Percentiles rank a stretch among this genome's conserved stretches.
These are phyloP conservation scores for Brassica nigra DNA, from an alignment of 345 rosid genomes.

Conservation along the genomic window DNA sequence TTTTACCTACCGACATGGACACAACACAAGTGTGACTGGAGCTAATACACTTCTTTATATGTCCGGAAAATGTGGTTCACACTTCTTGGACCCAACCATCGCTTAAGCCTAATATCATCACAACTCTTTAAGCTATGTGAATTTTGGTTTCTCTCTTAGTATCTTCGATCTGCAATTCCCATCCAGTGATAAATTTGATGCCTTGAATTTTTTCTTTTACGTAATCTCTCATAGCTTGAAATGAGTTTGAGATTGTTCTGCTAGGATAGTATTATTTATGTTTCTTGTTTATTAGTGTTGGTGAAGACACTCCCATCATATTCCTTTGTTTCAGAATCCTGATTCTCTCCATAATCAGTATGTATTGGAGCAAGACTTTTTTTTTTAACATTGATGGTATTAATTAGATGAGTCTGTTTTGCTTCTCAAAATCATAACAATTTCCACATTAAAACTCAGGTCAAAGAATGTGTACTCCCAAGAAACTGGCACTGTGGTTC, in stretches of 20 bases:
- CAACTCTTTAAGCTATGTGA: too few species aligned
- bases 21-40: conserved; percentile 50
- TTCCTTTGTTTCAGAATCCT: background rate
- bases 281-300: background rate
- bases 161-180: background rate
- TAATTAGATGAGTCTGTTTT: background rate
- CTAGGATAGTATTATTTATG: background rate
- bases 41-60: conserved; percentile 74
- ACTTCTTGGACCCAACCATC: too few species aligned
- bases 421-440: background rate
- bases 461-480: background rate
- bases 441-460: background rate
- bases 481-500: background rate
- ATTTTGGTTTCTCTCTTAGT: background rate
- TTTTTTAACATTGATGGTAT: background rate
- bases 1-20: conserved; percentile 60
- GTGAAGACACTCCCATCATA: background rate
- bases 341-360: background rate
- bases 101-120: too few species aligned
- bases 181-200: conserved; percentile 4
- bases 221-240: background rate
- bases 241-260: background rate
- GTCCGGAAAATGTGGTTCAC: conserved; percentile 40
- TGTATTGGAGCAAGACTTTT: background rate
- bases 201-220: background rate